Evolutionary conservation across 148 eudicot genomes (phyloP).

Genomic region (Diospyros kaki): DNA sequence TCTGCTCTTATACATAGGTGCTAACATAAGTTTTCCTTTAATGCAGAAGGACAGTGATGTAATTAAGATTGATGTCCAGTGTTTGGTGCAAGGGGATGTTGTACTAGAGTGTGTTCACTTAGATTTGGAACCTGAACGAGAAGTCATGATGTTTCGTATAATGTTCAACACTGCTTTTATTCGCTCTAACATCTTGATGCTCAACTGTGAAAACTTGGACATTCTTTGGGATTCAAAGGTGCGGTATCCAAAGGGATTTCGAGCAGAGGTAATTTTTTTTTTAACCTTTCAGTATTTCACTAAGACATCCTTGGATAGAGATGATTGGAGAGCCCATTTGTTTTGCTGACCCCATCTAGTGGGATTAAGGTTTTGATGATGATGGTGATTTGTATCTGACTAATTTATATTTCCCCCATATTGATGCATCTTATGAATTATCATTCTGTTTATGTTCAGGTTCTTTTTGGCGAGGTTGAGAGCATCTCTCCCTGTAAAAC

Average conservation of each 20-base stretch:
- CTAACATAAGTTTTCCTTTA: slow-evolving; percentile 16
- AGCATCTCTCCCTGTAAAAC: slow-evolving; percentile 64
- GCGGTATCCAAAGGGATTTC: slow-evolving; percentile 88
- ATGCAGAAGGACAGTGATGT: slow-evolving; percentile 95
- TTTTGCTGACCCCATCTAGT: no score
- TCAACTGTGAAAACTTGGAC: slow-evolving; percentile 86
- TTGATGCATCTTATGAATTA: slow-evolving; percentile 9
- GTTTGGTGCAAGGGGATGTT: slow-evolving; percentile 95
- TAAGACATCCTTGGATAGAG: no score
- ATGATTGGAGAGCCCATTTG: no score
- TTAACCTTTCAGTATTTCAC: no score
- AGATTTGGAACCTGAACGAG: slow-evolving; percentile 89
- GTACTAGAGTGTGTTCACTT: slow-evolving; percentile 95
- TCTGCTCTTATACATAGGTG: slow-evolving; percentile 12
- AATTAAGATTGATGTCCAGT: slow-evolving; percentile 91
- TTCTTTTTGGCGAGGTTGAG: slow-evolving; percentile 92
- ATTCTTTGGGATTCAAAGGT: slow-evolving; percentile 96
- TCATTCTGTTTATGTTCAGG: slow-evolving; percentile 39
- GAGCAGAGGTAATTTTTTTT: slow-evolving; percentile 65
- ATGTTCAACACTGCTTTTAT: slow-evolving; percentile 99
- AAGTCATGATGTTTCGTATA: slow-evolving; percentile 97
- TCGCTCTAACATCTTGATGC: slow-evolving; percentile 86
- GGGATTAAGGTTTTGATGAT: neutral
- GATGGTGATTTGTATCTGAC: neutral
- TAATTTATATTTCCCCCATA: neutral